Evolutionary conservation across 2,329 filamentous ascomycete species (phyloP).

Genomic region (Aspergillus tanneri): DNA sequence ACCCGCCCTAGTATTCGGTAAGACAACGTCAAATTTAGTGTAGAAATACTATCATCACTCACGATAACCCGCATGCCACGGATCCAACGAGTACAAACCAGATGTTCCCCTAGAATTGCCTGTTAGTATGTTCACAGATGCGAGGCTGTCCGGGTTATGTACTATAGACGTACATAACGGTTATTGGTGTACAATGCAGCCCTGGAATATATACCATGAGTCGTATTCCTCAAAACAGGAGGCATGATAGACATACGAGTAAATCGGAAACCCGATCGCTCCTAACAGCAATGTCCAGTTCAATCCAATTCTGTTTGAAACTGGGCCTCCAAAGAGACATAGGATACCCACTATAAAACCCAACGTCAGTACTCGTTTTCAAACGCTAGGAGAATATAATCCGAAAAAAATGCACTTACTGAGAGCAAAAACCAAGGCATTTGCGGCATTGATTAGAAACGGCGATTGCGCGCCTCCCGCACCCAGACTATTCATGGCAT

Average conservation of each 20-base stretch:
- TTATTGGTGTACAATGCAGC: conserved; percentile 49
- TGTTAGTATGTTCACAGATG: conserved; percentile 6
- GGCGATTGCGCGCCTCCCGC: conserved; percentile 55
- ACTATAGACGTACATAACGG: conserved; percentile 27
- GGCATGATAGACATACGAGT: conserved; percentile 28
- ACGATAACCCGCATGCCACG: conserved; percentile 49
- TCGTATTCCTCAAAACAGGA: not conserved
- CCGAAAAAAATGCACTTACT: conserved; percentile 19
- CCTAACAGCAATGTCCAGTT: conserved; percentile 45
- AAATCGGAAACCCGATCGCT: conserved; percentile 51
- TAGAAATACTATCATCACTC: conserved; percentile 6
- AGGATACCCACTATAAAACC: conserved; percentile 40
- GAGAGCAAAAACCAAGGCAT: conserved; percentile 50
- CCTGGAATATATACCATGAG: conserved; percentile 7
- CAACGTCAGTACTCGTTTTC: not conserved
- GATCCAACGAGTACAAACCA: conserved; percentile 55
- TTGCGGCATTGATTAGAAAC: conserved; percentile 55
- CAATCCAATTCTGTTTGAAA: conserved; percentile 52
- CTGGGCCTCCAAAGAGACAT: conserved; percentile 50
- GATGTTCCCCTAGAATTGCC: conserved; percentile 43
- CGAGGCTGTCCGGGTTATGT: fast-evolving
- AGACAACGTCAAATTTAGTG: not conserved
- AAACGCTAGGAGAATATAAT: no score
- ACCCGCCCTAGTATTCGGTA: conserved; percentile 35
- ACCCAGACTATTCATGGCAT: conserved; percentile 56